A percentile compares a stretch with the other conserved stretches of the same genome.
Conservation (phyloP, 495 filamentous ascomycete species). For the Filosporella fistucella region DNA sequence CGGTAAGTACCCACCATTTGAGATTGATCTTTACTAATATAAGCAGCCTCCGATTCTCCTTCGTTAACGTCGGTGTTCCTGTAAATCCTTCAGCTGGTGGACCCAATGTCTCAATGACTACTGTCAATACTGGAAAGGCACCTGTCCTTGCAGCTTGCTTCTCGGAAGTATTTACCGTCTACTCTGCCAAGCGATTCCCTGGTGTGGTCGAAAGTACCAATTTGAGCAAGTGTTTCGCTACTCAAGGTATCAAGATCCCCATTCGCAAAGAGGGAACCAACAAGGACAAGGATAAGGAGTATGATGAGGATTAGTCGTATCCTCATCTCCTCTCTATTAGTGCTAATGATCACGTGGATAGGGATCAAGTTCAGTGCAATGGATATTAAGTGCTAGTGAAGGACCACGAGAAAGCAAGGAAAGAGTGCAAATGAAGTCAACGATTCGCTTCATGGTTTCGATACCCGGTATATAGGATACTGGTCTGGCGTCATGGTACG, state of each 20-base stretch:
- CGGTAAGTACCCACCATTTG: conserved; percentile 46
- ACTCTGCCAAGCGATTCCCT: conserved; percentile 95
- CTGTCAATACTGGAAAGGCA: conserved; percentile 71
- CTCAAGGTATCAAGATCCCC: conserved; percentile 95
- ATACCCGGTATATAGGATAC: no score
- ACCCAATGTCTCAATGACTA: not conserved
- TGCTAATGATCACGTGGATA: no score
- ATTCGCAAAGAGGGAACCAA: conserved; percentile 74
- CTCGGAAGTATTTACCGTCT: conserved; percentile 89
- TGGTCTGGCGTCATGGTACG: no score
- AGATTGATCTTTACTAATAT: not conserved
- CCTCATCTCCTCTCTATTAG: not conserved
- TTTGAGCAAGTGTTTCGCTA: conserved; percentile 91
- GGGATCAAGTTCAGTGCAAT: no score
- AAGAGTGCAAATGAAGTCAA: no score
- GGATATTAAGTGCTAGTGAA: no score
- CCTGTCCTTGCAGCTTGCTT: conserved; percentile 86
- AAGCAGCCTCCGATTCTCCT: conserved; percentile 49
- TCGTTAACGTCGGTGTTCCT: conserved; percentile 71
- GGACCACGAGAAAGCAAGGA: no score
- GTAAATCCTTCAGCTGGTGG: conserved; percentile 8
- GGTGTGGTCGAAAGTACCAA: conserved; percentile 92
- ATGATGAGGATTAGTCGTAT: conserved; percentile 20
- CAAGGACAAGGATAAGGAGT: conserved; percentile 17
- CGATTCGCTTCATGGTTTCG: no score